A percentile compares a stretch with the other conserved stretches of the same genome.
These are phyloP conservation scores for Wallacemonas rigidus DNA, from an alignment of 208 protist genomes.

Conservation along the genomic window DNA sequence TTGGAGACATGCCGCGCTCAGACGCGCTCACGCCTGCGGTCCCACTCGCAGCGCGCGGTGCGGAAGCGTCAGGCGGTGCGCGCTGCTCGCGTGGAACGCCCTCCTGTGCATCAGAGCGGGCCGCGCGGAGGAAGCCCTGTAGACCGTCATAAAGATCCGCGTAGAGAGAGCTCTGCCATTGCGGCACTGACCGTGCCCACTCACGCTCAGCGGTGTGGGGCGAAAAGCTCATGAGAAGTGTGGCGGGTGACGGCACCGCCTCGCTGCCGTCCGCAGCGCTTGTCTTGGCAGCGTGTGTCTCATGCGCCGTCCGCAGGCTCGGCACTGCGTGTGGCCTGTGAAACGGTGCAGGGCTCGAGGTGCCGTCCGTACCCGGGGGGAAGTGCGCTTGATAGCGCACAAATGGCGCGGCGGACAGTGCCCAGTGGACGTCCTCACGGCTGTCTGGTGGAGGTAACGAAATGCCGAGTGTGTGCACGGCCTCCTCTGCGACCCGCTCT, in stretches of 20 bases:
- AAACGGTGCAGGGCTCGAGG: constrained; percentile 11
- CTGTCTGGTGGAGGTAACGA: background rate
- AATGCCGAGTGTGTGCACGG: background rate
- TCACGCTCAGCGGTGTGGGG: constrained; percentile 13
- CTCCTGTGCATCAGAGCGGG: background rate
- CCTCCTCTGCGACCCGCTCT: background rate
- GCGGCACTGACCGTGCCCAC: constrained; percentile 28
- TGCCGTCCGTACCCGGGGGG: constrained; percentile 56
- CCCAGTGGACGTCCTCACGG: constrained; percentile 20
- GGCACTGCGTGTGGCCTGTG: background rate
- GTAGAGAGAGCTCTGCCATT: constrained; percentile 31
- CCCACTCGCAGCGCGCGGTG: too few species aligned
- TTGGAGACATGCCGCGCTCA: background rate
- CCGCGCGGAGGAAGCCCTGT: background rate
- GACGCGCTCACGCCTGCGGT: background rate
- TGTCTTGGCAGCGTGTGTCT: too few species aligned
- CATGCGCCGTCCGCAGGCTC: background rate
- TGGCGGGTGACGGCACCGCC: background rate
- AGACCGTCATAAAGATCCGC: constrained; percentile 16
- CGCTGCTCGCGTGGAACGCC: background rate
- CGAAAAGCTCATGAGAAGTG: constrained; percentile 13
- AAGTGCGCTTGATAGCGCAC: constrained; percentile 50
- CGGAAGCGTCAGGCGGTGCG: background rate
- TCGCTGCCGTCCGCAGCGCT: too few species aligned
- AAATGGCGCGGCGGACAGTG: constrained; percentile 40